A percentile compares a stretch with the other conserved stretches of the same genome.
These are phyloP conservation scores for Cryptococcus hybrid DNA, from an alignment of 1,284 basidiomycete species.

Conservation along the genomic window DNA sequence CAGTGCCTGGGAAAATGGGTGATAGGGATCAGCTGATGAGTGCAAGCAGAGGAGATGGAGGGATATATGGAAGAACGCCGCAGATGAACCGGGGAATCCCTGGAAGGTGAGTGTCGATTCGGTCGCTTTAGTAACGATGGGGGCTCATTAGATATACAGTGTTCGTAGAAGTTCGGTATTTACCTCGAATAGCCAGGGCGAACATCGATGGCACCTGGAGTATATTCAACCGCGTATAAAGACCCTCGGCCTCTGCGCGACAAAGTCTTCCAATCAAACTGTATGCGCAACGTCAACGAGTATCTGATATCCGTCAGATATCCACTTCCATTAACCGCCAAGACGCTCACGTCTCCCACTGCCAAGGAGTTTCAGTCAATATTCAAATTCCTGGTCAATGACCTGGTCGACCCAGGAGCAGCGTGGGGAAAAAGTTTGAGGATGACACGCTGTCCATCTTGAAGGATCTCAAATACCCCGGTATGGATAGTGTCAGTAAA, in stretches of 20 bases:
- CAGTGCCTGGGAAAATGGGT: not conserved
- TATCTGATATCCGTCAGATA: conserved; percentile 65
- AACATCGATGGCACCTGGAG: conserved; percentile 47
- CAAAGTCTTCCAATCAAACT: conserved; percentile 64
- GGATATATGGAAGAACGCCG: conserved; percentile 67
- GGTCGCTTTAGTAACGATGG: not conserved
- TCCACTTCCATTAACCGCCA: conserved; percentile 59
- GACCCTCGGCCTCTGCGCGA: conserved; percentile 75
- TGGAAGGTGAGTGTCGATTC: conserved; percentile 14
- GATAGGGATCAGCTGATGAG: conserved; percentile 57
- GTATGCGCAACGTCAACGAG: conserved; percentile 68
- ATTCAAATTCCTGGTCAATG: conserved; percentile 67
- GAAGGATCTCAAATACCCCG: conserved; percentile 73
- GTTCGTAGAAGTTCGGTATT: conserved; percentile 51
- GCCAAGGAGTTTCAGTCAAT: conserved; percentile 77
- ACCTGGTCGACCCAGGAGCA: conserved; percentile 67
- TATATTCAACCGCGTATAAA: conserved; percentile 58
- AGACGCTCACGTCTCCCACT: conserved; percentile 68
- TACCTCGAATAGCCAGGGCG: conserved; percentile 56
- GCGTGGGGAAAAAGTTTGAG: conserved; percentile 62
- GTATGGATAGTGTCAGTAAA: conserved; percentile 66
- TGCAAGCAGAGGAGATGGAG: conserved; percentile 58
- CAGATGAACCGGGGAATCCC: conserved; percentile 53
- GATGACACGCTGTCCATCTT: conserved; percentile 70
- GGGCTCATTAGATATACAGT: conserved; percentile 6